phyloP scores from a whole-genome alignment of 208 protist genomes.

The Leptomonas pyrrhocoris region DNA sequence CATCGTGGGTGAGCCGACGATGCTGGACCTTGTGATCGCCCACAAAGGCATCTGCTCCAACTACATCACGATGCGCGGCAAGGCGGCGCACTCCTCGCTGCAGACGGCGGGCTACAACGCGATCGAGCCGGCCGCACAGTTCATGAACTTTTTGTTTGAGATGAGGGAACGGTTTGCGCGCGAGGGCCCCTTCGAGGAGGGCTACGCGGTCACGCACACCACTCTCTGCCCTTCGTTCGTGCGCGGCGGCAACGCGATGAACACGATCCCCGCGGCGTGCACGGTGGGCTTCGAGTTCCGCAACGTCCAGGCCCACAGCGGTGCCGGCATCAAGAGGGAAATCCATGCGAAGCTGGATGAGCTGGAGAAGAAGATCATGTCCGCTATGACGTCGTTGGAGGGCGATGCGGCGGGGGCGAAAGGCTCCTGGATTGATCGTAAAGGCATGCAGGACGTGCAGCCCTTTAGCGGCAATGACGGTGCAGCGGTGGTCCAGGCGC shows the following conservation, averaged over 20 bases:
- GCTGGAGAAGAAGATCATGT: slow-evolving; percentile 29
- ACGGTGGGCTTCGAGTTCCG: slow-evolving; percentile 52
- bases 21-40: slow-evolving; percentile 47
- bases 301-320: slow-evolving; percentile 46
- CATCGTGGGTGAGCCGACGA: slow-evolving; percentile 67
- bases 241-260: slow-evolving; percentile 52
- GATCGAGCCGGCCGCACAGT: slow-evolving; percentile 33
- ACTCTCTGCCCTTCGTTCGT: slow-evolving; percentile 41
- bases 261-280: slow-evolving; percentile 62
- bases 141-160: slow-evolving; percentile 41
- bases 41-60: slow-evolving; percentile 53
- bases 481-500: slow-evolving; percentile 38
- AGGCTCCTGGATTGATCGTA: slow-evolving; percentile 10
- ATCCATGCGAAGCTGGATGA: slow-evolving; percentile 41
- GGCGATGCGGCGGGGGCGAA: not conserved
- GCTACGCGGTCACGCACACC: slow-evolving; percentile 39
- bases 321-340: slow-evolving; percentile 26
- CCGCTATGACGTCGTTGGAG: not conserved
- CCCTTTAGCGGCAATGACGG: slow-evolving; percentile 31
- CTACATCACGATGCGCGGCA: slow-evolving; percentile 42
- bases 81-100: slow-evolving; percentile 59
- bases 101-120: slow-evolving; percentile 48
- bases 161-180: slow-evolving; percentile 48
- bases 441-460: slow-evolving; percentile 26
- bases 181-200: slow-evolving; percentile 45